phyloP scores from a whole-genome alignment of 768 basidiomycete species.

The Amanita polypyramis region DNA sequence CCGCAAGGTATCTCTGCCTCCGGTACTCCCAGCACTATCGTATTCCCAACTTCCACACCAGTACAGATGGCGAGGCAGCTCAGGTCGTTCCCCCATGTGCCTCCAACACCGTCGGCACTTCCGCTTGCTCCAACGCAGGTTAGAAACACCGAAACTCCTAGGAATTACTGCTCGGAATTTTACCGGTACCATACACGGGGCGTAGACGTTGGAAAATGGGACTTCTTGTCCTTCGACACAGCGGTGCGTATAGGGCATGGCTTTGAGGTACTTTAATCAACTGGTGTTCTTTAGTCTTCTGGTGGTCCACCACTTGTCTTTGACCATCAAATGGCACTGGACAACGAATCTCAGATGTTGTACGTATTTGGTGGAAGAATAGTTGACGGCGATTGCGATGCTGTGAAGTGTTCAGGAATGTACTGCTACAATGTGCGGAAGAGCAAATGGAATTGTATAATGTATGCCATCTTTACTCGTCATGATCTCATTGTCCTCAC shows the following conservation, averaged over 20 bases:
- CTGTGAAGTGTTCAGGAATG: conserved; percentile 55
- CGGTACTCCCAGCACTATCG: background rate
- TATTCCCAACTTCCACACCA: background rate
- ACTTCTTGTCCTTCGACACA: conserved; percentile 56
- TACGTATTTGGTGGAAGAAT: conserved; percentile 73
- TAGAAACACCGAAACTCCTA: conserved; percentile 10
- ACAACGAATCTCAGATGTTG: conserved; percentile 56
- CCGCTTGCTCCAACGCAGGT: conserved; percentile 6
- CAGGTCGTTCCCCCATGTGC: background rate
- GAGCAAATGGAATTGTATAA: conserved; percentile 57
- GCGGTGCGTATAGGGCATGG: conserved; percentile 30
- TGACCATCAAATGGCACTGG: conserved; percentile 78
- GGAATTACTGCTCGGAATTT: conserved; percentile 53
- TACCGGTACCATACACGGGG: conserved; percentile 67
- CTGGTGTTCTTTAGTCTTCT: conserved; percentile 28
- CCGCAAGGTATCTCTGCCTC: background rate
- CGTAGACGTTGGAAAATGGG: conserved; percentile 57
- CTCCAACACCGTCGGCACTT: background rate
- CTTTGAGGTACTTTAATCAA: background rate
- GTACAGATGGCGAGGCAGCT: background rate
- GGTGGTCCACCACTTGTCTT: conserved; percentile 67
- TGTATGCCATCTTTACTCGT: conserved; percentile 31
- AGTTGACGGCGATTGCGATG: conserved; percentile 53
- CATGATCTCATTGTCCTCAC: conserved; percentile 16
- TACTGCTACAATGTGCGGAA: conserved; percentile 61